Base-by-base conservation (phyloP, 1,284 basidiomycete species). In the Cryptococcus depauperatus region DNA sequence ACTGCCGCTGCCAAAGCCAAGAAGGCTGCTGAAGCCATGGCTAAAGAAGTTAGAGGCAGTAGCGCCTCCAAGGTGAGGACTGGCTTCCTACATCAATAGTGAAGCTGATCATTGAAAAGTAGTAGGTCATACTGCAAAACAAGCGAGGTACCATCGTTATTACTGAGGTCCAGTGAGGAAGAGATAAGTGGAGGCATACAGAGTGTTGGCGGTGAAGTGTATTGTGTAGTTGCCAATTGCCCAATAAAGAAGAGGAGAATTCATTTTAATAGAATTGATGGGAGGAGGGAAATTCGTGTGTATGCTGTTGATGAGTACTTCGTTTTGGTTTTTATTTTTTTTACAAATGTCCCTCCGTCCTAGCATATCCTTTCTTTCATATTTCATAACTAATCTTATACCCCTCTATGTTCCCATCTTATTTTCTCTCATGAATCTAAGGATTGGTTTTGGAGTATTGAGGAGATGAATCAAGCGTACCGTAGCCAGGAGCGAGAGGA, bases 81-180 rank as follows among this genome's bases (percentile, higher is more conserved):
- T 11, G 26, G 22, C 14, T 41, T 43, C 14, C 3, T 4, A 22
- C 11, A 19, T 5, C 3, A 22, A 25, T 2, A 23, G 25, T 29
- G 33, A 6, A 27, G 50, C 56, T 61, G 57, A 57, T 30, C 43
- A 11, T n/a, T 30, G 21, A 35, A 23, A 21, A 46, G 43, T 41
- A 63, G 59, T 65, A 63, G 59, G 57, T 64, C 22, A 46, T 66
- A 28, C 52, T 55, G 10, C 51, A 55, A 25, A 52, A 57, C 37
- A 47, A 50, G 28, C 47, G 55, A 18, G 58, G 62, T 14, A 51
- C 53, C 37, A 50, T 52, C 38, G 52, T 62, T 11, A 51, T 62
- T 29, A 62, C 62, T 25, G 62, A 63, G 48, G 52, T 51, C 11
- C 19, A 30, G 18, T 14, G 26, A 18, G 43, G 18, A 11, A 14